These are phyloP conservation scores for Lanmaoa rubissima DNA, from an alignment of 768 basidiomycete species.

Conservation along the genomic window DNA sequence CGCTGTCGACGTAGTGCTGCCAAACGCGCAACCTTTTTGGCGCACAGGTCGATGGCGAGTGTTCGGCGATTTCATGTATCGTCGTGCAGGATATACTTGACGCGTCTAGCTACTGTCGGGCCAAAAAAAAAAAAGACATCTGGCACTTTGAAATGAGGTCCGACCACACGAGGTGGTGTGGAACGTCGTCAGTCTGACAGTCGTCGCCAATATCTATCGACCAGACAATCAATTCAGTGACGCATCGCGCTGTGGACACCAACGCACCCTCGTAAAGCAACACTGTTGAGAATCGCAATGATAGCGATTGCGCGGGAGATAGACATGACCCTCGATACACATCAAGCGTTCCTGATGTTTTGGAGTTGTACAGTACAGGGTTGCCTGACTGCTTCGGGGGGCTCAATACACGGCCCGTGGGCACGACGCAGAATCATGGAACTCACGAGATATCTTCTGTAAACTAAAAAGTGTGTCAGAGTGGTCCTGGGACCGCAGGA, in stretches of 20 bases:
- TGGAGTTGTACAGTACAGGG: conserved; percentile 37
- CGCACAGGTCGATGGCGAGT: conserved; percentile 85
- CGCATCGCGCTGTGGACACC: not conserved
- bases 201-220: conserved; percentile 61
- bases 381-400: conserved; percentile 26
- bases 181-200: conserved; percentile 73
- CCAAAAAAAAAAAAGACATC: conserved; percentile 65
- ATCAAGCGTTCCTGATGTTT: conserved; percentile 55
- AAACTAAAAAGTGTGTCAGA: too few species aligned
- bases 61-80: conserved; percentile 62
- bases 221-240: not conserved
- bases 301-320: conserved; percentile 70
- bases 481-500: too few species aligned
- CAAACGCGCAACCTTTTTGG: conserved; percentile 88
- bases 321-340: conserved; percentile 66
- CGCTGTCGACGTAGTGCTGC: conserved; percentile 91
- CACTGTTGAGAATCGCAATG: conserved; percentile 63
- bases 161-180: conserved; percentile 70
- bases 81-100: conserved; percentile 72
- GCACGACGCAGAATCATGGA: not conserved
- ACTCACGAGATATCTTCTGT: conserved; percentile 52
- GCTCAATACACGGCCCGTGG: not conserved
- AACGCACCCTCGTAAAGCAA: conserved; percentile 66
- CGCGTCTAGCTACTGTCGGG: conserved; percentile 71
- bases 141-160: conserved; percentile 60